These are phyloP conservation scores for Oryza rufipogon DNA, from an alignment of 176 grass and related monocot species.

Conservation along the genomic window DNA sequence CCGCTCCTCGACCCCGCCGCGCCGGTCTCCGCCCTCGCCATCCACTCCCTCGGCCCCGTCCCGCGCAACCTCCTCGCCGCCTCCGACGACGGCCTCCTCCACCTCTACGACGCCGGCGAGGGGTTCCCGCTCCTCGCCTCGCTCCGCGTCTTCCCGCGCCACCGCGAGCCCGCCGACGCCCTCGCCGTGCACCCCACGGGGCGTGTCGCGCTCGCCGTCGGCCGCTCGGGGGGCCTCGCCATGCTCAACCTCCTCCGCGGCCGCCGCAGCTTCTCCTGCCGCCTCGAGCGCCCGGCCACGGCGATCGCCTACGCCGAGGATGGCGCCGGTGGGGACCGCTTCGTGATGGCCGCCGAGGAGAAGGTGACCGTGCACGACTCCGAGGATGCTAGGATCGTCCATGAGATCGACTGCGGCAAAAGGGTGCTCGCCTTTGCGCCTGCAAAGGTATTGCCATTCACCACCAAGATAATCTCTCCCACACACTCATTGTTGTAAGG, in stretches of 20 bases:
- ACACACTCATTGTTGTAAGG: too few relatives aligned
- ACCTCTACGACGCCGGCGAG: conserved; percentile 77
- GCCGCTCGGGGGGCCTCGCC: conserved; percentile 56
- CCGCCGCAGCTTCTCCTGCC: conserved; percentile 69
- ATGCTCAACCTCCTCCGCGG: conserved; percentile 86
- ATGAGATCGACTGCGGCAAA: conserved; percentile 64
- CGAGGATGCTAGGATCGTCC: conserved; percentile 74
- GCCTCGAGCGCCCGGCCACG: conserved; percentile 62
- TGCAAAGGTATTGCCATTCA: conserved; percentile 58
- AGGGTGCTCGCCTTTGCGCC: conserved; percentile 62
- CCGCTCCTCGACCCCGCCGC: conserved; percentile 74
- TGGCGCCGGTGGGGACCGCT: conserved; percentile 34
- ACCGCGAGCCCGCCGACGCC: conserved; percentile 42
- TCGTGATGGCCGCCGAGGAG: conserved; percentile 60
- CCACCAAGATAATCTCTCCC: not conserved
- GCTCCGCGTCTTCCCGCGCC: conserved; percentile 42
- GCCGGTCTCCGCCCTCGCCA: conserved; percentile 78
- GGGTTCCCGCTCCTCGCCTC: conserved; percentile 69
- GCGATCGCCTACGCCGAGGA: conserved; percentile 55
- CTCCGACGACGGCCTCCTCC: conserved; percentile 76
- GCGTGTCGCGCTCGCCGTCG: conserved; percentile 67
- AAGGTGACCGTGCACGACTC: conserved; percentile 75
- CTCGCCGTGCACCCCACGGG: conserved; percentile 78
- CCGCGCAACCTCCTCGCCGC: conserved; percentile 88
- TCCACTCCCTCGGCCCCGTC: conserved; percentile 67